These are phyloP conservation scores for Ophiocordyceps sinensis DNA, from an alignment of 2,329 filamentous ascomycete genomes.

Conservation along the genomic window DNA sequence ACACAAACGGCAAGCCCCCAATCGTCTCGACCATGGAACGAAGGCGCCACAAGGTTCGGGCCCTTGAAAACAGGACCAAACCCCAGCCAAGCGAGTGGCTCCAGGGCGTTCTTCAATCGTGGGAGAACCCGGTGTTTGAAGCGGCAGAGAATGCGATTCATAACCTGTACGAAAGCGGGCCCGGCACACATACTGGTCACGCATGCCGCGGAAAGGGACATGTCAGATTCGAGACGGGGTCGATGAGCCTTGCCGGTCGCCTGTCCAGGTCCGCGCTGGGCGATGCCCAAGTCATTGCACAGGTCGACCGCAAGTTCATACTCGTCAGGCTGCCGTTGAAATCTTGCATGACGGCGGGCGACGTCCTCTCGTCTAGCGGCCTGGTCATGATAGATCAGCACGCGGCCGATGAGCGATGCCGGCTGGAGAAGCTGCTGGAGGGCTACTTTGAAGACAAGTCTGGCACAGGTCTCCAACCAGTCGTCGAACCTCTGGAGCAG, in stretches of 20 bases:
- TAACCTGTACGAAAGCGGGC: constrained; percentile 13
- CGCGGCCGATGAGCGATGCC: constrained; percentile 79
- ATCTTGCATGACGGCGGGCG: background rate
- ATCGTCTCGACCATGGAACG: background rate
- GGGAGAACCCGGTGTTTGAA: constrained; percentile 68
- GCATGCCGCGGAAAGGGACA: constrained; percentile 3
- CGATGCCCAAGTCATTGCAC: constrained; percentile 53
- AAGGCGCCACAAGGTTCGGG: background rate
- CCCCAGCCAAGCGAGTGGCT: constrained; percentile 36
- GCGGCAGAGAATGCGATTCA: constrained; percentile 30
- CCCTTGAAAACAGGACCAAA: constrained; percentile 2
- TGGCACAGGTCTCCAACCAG: constrained; percentile 6
- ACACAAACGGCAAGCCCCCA: background rate
- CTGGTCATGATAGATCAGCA: constrained; percentile 84
- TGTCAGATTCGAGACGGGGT: constrained; percentile 15
- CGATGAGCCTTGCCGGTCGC: constrained; percentile 19
- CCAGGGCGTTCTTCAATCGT: constrained; percentile 42
- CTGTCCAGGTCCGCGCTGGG: constrained; percentile 49
- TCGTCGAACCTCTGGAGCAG: constrained; percentile 27
- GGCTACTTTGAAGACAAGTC: constrained; percentile 26
- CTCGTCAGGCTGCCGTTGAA: constrained; percentile 41
- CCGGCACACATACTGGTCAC: background rate
- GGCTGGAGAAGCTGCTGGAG: constrained; percentile 57
- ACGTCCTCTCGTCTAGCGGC: constrained; percentile 23
- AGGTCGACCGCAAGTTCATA: constrained; percentile 86